Base-by-base conservation (phyloP, 345 rosid species). In the Sapria himalayana region DNA sequence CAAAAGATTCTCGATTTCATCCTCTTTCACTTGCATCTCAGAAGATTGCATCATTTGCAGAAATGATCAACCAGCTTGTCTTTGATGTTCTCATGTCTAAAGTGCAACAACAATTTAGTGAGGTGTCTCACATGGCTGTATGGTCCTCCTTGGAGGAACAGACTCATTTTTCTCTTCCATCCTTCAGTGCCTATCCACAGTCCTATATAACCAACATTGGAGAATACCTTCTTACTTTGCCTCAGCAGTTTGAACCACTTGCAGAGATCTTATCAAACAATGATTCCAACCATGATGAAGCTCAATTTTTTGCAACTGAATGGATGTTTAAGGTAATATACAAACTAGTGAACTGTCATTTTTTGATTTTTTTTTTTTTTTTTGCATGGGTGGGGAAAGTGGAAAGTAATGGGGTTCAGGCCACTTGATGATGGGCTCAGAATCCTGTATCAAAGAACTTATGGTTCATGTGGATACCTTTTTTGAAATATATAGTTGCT, bases 251-350 rank as follows among this genome's bases (percentile, higher is more conserved):
- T 64, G 98, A 89, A 67, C 98, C 95, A 18, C 81, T 82, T 42
- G 98, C 93, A 17, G 98, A 89, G 63, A 95, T 94, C 43, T 79
- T 89, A 52, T 71, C 95, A 32, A 66, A 55, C 42, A 70, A 64
- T 18, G 93, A 89, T 37, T 51, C 70, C 39, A 71, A 62, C 72
- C 76, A 70, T 32, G 95, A 89, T 7, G 98, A 82, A 25, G 92
- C 86, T 9, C 98, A 82, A 47, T 72, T 79, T 56, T 82, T 79
- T 39, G 93, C 98, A 45, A 73, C 98, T 6, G 98, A 89, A 62
- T 89, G 98, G 98, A 89, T 89, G 95, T 84, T 89, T 69, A 89
- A 82, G 84, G 97, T 86, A 66, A 59, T 39, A 36, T n/a, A 15
- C 3, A 9, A 37, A 3, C 19, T 22, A 19, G 19, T 25, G 21